Evolutionary conservation across 192 early-diverging fungal species (phyloP).

Genomic region (Backusella luteola): DNA sequence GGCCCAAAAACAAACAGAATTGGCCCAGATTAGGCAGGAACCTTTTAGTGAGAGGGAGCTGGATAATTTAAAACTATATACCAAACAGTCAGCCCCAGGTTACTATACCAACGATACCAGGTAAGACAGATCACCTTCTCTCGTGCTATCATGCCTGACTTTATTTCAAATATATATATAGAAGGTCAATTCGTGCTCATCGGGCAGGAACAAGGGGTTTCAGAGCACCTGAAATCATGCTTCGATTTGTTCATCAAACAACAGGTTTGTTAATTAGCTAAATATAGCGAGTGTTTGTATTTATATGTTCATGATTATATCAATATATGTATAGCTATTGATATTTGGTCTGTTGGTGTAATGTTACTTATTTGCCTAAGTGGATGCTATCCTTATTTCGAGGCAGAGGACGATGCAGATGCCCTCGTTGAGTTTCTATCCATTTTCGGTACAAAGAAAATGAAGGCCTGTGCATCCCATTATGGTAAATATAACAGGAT

Average conservation of each 20-base stretch:
- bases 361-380: constrained; percentile 79
- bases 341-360: constrained; percentile 93
- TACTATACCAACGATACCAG: constrained; percentile 51
- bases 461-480: constrained; percentile 64
- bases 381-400: constrained; percentile 87
- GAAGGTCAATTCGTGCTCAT: constrained; percentile 69
- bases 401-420: constrained; percentile 82
- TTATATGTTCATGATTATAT: no score
- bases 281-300: no score
- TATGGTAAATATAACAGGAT: constrained; percentile 50
- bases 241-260: constrained; percentile 78
- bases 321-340: constrained; percentile 58
- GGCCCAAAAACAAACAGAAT: constrained; percentile 53
- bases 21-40: not conserved
- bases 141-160: not conserved
- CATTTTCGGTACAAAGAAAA: constrained; percentile 74
- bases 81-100: constrained; percentile 26
- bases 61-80: not conserved
- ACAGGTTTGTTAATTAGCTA: constrained; percentile 42
- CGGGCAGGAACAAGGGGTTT: constrained; percentile 93
- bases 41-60: not conserved
- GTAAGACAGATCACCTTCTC: constrained; percentile 36
- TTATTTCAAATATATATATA: constrained; percentile 27
- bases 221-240: constrained; percentile 88
- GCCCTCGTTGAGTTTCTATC: constrained; percentile 80